Conservation (phyloP, 2,329 filamentous ascomycete species). For the Penicillium sp. region DNA sequence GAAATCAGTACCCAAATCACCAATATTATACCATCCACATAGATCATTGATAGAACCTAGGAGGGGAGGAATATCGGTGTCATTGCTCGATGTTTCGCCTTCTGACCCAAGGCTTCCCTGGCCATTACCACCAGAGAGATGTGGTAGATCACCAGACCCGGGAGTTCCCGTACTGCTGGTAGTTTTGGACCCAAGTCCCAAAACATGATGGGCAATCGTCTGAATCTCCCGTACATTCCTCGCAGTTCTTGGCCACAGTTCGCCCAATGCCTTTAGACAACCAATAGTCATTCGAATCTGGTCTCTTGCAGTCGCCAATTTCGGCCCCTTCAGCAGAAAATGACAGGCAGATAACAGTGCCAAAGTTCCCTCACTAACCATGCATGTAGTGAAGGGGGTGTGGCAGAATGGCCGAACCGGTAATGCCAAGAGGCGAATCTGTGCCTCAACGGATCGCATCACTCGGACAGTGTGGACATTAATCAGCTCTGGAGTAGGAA, state of each 20-base stretch:
- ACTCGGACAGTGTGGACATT: slow-evolving; percentile 48
- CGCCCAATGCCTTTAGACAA: slow-evolving; percentile 42
- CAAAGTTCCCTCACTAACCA: slow-evolving; percentile 45
- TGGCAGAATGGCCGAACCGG: slow-evolving; percentile 41
- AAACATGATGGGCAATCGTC: slow-evolving; percentile 41
- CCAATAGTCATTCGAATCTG: slow-evolving; percentile 51
- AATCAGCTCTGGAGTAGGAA: slow-evolving; percentile 25
- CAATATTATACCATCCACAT: slow-evolving; percentile 24
- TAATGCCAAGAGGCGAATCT: slow-evolving; percentile 45
- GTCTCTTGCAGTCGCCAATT: slow-evolving; percentile 43
- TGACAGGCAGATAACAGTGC: slow-evolving; percentile 42
- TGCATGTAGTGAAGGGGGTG: slow-evolving; percentile 48
- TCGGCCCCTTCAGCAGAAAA: slow-evolving; percentile 34
- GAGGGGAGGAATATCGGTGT: slow-evolving; percentile 13
- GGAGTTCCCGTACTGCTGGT: neutral
- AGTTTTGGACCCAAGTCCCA: slow-evolving; percentile 18
- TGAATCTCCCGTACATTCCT: slow-evolving; percentile 47
- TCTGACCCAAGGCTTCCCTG: slow-evolving; percentile 4
- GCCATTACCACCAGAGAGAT: slow-evolving; percentile 4
- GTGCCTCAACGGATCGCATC: slow-evolving; percentile 43
- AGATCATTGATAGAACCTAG: slow-evolving; percentile 22
- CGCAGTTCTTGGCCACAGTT: slow-evolving; percentile 43
- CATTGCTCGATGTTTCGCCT: slow-evolving; percentile 1
- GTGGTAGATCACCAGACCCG: slow-evolving; percentile 3
- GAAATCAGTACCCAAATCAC: slow-evolving; percentile 13